These are phyloP conservation scores for Vanderwaltozyma tropicalis DNA, from an alignment of 805 yeast species.

Conservation along the genomic window DNA sequence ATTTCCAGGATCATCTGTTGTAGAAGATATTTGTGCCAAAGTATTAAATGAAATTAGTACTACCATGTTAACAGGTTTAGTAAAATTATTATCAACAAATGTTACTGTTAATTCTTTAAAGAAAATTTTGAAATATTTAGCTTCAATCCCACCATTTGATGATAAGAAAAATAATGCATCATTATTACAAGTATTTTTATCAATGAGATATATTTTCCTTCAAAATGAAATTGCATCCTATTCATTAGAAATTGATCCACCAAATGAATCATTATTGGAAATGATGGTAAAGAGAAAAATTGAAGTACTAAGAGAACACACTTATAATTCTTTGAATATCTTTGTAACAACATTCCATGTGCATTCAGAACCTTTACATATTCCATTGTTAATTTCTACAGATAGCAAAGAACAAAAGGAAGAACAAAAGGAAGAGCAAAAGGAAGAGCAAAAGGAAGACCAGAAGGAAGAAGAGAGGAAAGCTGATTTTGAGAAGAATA, in stretches of 20 bases:
- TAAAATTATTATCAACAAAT: constrained; percentile 61
- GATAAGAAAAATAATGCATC: constrained; percentile 22
- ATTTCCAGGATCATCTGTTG: constrained; percentile 38
- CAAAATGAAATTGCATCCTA: constrained; percentile 44
- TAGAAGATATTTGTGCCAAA: constrained; percentile 22
- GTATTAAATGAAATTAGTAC: constrained; percentile 28
- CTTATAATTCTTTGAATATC: constrained; percentile 21
- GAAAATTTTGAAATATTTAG: constrained; percentile 67
- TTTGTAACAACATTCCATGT: constrained; percentile 15
- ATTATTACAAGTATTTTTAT: constrained; percentile 47
- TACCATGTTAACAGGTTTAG: constrained; percentile 60
- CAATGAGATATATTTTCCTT: constrained; percentile 61
- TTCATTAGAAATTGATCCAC: constrained; percentile 9
- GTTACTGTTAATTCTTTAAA: constrained; percentile 68
- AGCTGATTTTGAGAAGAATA: not conserved
- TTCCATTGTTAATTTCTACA: constrained; percentile 1
- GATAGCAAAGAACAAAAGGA: not conserved
- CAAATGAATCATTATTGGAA: constrained; percentile 17
- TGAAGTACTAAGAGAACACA: constrained; percentile 72
- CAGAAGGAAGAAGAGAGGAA: not conserved
- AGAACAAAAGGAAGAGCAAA: constrained; percentile 8
- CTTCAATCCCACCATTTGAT: constrained; percentile 50
- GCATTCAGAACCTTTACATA: constrained; percentile 1
- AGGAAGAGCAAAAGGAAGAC: not conserved
- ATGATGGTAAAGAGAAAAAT: constrained; percentile 54